Base-by-base conservation (phyloP, 2,329 filamentous ascomycete genomes). In the Fusarium domesticum region DNA sequence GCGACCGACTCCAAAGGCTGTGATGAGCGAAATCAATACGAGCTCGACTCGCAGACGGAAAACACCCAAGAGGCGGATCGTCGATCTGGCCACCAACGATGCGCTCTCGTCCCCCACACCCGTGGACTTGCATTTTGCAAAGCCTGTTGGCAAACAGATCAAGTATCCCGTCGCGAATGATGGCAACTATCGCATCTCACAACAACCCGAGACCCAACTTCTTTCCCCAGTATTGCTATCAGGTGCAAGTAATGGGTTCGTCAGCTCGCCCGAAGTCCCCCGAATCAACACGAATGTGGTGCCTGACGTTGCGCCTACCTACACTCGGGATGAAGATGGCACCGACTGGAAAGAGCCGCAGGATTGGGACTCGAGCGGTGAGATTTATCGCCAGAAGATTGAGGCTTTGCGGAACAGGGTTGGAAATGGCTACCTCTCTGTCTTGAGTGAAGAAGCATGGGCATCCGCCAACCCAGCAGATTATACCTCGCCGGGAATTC, bases 361-460 rank as follows among this genome's bases (percentile, higher is more conserved):
- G 35, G 77, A 85, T 46, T 88, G 84, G 78, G 81, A 83, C 47
- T 70, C 80, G 34, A 80, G 81, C 46, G 85, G 86, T 42, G 88
- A 93, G 59, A 73, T 88, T 6, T 97, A 96, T 67, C 83, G 87
- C 45, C 87, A 87, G 64, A 93, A 93, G 66, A 85, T 97, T 42
- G 90, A 96, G 66, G 83, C 87, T 3, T 71, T 96, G 42, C 85
- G 90, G 49, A 85, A 85, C 60, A 89, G 92, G 60, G 84, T 96
- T 53, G 91, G 91, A 23, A 89, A 84, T 57, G 87, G 84, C 30
- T 98, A 95, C 78, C 77, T 98, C 31, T 91, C 84, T 51, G 89
- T 87, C 12, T 73, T 97, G 39, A 86, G 87, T 48, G 91, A 96
- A 59, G 87, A 93, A 64, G 75, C 70, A 33, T 84, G 81, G 80